Base-by-base conservation (phyloP, 73 alveolate genomes). In the Paramecium caudatum region DNA sequence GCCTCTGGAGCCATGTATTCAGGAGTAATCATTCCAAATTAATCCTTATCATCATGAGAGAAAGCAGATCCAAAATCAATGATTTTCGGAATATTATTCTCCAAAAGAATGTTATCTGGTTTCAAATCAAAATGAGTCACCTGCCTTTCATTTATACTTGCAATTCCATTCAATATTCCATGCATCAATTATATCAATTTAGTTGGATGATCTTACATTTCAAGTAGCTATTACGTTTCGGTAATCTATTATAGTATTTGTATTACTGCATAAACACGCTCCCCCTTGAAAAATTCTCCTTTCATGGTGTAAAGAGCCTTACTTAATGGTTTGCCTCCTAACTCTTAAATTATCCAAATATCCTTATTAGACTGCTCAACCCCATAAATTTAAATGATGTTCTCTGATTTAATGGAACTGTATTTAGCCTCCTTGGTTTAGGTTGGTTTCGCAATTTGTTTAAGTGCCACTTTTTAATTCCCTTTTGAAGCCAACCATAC, bases 1-100 rank as follows among this genome's bases (percentile, higher is more conserved):
- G 96, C 90, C 69, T 97, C 99, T 12, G 99, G 99, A 23, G 98
- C 94, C 91, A 97, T 80, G 92, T 97, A 97, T 83, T 97, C 99
- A 5, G 99, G 99, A 32, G 99, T 97, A 3, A 74, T 50, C 88
- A 61, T 61, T 10, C 81, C 61, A 37, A 85, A 85, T 13, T 36
- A 25, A 43, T 61, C 63, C 33, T 61, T 23, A 7, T 85, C 65
- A 33, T 74, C 50, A 62, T 39, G 30, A n/a, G 70, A 47, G 21
- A 85, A 85, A 13, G 92, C 70, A 3, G 88, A 85, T 39, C 92
- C 92, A 85, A 61, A 86, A 85, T 85, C 92, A 13, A 85, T 85
- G 3, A 85, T 30, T 63, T 86, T 85, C 6, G 47, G 80, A 13
- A 39, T 47, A 17, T 55, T 85, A 16, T 69, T 34, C 21, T 85